A percentile compares a stretch with the other conserved stretches of the same genome.
Conservation (phyloP, 257 asterid genomes). For the Rubia yunnanensis region DNA sequence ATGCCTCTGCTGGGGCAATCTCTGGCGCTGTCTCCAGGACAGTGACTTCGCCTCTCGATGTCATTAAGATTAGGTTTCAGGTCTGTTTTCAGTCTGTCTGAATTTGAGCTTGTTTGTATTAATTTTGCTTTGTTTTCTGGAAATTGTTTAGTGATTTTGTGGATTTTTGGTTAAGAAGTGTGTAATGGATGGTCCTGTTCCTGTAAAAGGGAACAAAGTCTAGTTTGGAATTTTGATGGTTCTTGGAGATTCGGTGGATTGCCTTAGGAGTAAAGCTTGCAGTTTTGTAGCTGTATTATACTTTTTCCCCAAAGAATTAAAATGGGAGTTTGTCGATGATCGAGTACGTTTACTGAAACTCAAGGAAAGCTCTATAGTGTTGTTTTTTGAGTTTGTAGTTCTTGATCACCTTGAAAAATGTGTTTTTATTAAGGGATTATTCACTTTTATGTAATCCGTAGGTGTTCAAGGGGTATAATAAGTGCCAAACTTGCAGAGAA, state of each 20-base stretch:
- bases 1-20: slow-evolving; percentile 82
- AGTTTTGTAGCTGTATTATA: not conserved
- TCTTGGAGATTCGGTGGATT: not conserved
- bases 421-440: not conserved
- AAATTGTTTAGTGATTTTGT: not conserved
- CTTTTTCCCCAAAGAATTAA: not conserved
- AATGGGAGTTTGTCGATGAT: not conserved
- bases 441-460: not conserved
- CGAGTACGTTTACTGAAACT: not conserved
- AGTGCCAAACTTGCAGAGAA: not conserved
- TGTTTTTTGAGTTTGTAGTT: not conserved
- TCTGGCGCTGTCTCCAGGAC: slow-evolving; percentile 79
- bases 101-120: not conserved
- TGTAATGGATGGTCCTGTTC: no score
- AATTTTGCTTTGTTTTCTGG: not conserved
- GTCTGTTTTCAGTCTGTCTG: slow-evolving; percentile 19
- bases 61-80: slow-evolving; percentile 95
- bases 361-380: not conserved
- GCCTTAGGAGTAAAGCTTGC: not conserved
- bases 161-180: not conserved
- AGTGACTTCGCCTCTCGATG: slow-evolving; percentile 91
- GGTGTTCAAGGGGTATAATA: not conserved
- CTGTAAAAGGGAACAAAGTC: not conserved
- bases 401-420: not conserved
- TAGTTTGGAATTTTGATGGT: not conserved